Conservation (phyloP, 2,329 filamentous ascomycete species). For the Ophiostoma montium region DNA sequence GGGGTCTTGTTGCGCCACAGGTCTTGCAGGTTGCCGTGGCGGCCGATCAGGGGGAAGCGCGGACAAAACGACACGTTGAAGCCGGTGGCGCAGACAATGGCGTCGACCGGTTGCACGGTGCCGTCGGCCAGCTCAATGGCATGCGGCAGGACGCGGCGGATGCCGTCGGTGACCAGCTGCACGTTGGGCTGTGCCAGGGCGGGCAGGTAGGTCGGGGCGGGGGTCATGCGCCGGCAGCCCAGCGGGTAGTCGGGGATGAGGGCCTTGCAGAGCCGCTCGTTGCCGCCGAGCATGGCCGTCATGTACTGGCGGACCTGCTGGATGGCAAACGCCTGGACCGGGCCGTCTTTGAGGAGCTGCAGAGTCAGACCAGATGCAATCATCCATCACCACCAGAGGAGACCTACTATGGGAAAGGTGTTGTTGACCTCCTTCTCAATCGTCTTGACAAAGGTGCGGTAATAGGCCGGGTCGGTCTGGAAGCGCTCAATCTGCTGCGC, state of each 20-base stretch:
- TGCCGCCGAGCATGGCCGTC: slow-evolving; percentile 30
- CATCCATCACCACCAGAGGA: no score
- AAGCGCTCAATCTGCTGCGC: slow-evolving; percentile 32
- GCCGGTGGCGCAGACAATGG: slow-evolving; percentile 21
- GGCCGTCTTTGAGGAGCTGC: slow-evolving; percentile 26
- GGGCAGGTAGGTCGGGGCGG: slow-evolving; percentile 34
- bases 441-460: slow-evolving; percentile 30
- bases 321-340: slow-evolving; percentile 27
- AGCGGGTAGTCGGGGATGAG: slow-evolving; percentile 36
- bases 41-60: slow-evolving; percentile 4
- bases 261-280: slow-evolving; percentile 34
- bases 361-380: background rate
- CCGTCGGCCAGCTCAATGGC: slow-evolving; percentile 34
- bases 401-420: slow-evolving; percentile 27
- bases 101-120: slow-evolving; percentile 36
- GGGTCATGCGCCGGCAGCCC: slow-evolving; percentile 35
- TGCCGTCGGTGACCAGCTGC: slow-evolving; percentile 30
- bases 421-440: slow-evolving; percentile 32
- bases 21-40: slow-evolving; percentile 30
- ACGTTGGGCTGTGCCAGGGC: slow-evolving; percentile 32
- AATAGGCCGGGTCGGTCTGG: slow-evolving; percentile 29
- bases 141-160: slow-evolving; percentile 31
- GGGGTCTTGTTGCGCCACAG: slow-evolving; percentile 28
- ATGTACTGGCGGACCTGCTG: slow-evolving; percentile 31
- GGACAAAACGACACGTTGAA: slow-evolving; percentile 3